A percentile compares a stretch with the other conserved stretches of the same genome.
Evolutionary conservation across 2,329 filamentous ascomycete species (phyloP).

Genomic region (Xylaria sp.): DNA sequence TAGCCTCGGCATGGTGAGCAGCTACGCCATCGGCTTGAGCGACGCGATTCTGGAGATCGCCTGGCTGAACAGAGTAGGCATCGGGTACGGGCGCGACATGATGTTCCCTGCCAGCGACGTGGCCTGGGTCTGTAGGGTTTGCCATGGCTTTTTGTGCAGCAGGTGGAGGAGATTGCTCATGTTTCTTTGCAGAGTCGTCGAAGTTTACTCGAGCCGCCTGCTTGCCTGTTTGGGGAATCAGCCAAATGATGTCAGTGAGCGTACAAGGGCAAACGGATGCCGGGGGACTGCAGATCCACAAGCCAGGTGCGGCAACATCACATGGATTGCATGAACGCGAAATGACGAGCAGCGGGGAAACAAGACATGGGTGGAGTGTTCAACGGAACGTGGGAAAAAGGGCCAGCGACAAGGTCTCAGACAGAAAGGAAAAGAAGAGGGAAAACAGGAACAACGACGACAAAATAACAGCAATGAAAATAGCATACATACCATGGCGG

Average conservation of each 20-base stretch:
- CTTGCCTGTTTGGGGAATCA: conserved; percentile 68
- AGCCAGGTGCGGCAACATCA: conserved; percentile 13
- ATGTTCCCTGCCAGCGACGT: conserved; percentile 54
- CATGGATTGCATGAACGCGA: conserved; percentile 12
- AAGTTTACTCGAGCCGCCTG: conserved; percentile 83
- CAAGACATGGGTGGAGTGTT: conserved; percentile 4
- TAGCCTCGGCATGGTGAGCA: conserved; percentile 69
- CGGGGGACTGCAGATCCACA: conserved; percentile 33
- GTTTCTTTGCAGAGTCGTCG: conserved; percentile 61
- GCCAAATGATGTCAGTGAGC: conserved; percentile 49
- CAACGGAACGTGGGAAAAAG: background rate
- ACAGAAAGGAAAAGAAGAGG: conserved; percentile 20
- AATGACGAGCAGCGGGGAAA: conserved; percentile 16
- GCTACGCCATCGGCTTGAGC: conserved; percentile 74
- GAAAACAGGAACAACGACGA: background rate
- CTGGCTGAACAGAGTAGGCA: conserved; percentile 71
- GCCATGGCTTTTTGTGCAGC: conserved; percentile 65
- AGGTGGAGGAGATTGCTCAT: conserved; percentile 59
- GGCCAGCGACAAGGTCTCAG: background rate
- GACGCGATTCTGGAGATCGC: conserved; percentile 70
- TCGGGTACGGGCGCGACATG: conserved; percentile 58
- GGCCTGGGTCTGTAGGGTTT: conserved; percentile 56
- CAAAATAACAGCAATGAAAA: conserved; percentile 43
- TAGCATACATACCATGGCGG: conserved; percentile 72
- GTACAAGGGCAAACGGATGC: conserved; percentile 35